Evolutionary conservation across 371 early-diverging fungal species (phyloP).

Genomic region (Mucor piriformis): DNA sequence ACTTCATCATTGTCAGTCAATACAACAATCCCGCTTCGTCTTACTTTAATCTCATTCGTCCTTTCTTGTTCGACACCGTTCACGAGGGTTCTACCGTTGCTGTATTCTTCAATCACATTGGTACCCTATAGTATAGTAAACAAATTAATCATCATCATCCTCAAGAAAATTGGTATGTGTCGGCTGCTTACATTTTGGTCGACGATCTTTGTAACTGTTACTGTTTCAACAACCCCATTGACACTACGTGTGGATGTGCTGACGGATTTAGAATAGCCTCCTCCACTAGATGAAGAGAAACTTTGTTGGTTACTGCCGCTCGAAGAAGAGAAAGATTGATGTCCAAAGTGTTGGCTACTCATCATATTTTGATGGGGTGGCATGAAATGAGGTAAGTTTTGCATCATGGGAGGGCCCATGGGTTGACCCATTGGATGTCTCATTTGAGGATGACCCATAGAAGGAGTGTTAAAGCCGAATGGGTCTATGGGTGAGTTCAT

Average conservation of each 20-base stretch:
- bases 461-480: no score
- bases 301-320: no score
- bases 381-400: conserved; percentile 1
- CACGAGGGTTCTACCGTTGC: conserved; percentile 32
- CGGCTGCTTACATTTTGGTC: conserved; percentile 39
- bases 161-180: not conserved
- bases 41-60: not conserved
- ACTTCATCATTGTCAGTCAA: not conserved
- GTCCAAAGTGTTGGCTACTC: not conserved
- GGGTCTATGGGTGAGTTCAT: no score
- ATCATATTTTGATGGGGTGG: not conserved
- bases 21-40: not conserved
- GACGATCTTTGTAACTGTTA: conserved; percentile 32
- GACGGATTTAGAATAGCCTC: conserved; percentile 22
- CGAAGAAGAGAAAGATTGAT: not conserved
- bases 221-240: conserved; percentile 41
- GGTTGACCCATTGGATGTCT: no score
- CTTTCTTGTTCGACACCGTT: conserved; percentile 39
- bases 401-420: conserved; percentile 1
- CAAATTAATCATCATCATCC: no score
- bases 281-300: conserved; percentile 13
- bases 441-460: no score
- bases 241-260: conserved; percentile 31
- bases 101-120: conserved; percentile 43
- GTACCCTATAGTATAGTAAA: no score